phyloP scores from a whole-genome alignment of 495 filamentous ascomycete species.

The Hypomontagnella monticulosa region DNA sequence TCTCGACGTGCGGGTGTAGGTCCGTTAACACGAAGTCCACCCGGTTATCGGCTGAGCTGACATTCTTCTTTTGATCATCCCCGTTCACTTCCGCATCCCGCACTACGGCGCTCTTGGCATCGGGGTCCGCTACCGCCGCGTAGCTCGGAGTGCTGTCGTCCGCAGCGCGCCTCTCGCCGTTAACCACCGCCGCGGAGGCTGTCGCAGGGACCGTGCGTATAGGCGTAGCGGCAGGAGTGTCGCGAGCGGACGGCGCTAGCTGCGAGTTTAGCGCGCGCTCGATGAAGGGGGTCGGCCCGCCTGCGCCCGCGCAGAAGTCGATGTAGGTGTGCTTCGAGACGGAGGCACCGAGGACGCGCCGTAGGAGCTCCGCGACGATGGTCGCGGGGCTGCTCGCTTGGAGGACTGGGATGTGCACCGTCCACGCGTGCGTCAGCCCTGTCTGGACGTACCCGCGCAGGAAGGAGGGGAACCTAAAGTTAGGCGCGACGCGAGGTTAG shows the following conservation, averaged over 20 bases:
- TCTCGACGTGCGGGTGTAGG: slow-evolving; percentile 69
- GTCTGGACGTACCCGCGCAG: slow-evolving; percentile 62
- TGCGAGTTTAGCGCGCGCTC: slow-evolving; percentile 52
- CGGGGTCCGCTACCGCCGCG: slow-evolving; percentile 35
- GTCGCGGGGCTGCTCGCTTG: slow-evolving; percentile 58
- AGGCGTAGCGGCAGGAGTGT: slow-evolving; percentile 10
- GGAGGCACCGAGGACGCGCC: slow-evolving; percentile 49
- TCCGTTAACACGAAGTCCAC: slow-evolving; percentile 76
- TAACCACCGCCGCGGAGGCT: slow-evolving; percentile 28
- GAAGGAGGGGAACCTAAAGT: slow-evolving; percentile 61
- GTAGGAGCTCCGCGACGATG: slow-evolving; percentile 59
- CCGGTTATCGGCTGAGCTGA: background rate
- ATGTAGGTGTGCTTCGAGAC: slow-evolving; percentile 65
- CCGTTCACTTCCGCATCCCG: slow-evolving; percentile 4
- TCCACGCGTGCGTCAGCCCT: slow-evolving; percentile 62
- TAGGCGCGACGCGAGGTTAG: slow-evolving; percentile 6
- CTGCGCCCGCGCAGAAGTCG: slow-evolving; percentile 79
- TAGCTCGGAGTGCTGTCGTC: slow-evolving; percentile 37
- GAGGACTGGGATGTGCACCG: slow-evolving; percentile 54
- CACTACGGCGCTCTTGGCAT: slow-evolving; percentile 24
- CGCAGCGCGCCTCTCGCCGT: slow-evolving; percentile 42
- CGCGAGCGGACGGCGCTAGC: background rate
- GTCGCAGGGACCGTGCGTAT: slow-evolving; percentile 13
- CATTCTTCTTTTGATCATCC: too few relatives aligned
- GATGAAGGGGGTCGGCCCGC: slow-evolving; percentile 72